Evolutionary conservation across 202 grass and related monocot genomes (phyloP).

Genomic region (Bolboschoenoplectus hybrid): DNA sequence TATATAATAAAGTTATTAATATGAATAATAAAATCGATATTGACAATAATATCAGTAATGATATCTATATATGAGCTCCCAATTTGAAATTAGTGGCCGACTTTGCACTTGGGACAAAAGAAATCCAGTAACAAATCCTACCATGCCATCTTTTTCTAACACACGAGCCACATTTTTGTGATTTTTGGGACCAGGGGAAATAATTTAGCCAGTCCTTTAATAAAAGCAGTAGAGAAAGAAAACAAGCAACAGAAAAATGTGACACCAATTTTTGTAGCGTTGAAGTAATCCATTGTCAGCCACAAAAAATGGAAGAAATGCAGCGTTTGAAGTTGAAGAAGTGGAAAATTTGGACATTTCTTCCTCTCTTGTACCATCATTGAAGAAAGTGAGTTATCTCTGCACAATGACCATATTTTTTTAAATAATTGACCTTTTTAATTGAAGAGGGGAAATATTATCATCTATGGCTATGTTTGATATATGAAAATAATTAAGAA

Average conservation of each 20-base stretch:
- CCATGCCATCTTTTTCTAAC: background rate
- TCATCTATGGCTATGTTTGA: no score
- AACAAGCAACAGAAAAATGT: background rate
- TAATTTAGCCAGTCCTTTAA: constrained; percentile 4
- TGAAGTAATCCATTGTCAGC: background rate
- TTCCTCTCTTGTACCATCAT: background rate
- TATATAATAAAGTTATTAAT: no score
- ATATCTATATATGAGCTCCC: no score
- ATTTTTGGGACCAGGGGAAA: background rate
- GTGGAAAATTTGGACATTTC: constrained; percentile 21
- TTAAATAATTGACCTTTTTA: background rate
- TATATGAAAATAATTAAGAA: no score
- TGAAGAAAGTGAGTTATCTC: background rate
- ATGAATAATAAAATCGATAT: no score
- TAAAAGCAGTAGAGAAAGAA: background rate
- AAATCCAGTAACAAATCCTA: background rate
- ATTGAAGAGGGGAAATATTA: no score
- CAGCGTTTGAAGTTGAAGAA: background rate
- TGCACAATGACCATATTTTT: background rate
- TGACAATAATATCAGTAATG: no score
- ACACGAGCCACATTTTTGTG: background rate
- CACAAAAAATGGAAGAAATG: background rate
- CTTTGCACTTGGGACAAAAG: background rate
- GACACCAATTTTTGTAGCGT: background rate
- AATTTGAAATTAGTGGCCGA: background rate